Percentiles rank a stretch among this genome's conserved stretches.
Conservation (phyloP, 257 asterid species). For the Solanum rostratum region DNA sequence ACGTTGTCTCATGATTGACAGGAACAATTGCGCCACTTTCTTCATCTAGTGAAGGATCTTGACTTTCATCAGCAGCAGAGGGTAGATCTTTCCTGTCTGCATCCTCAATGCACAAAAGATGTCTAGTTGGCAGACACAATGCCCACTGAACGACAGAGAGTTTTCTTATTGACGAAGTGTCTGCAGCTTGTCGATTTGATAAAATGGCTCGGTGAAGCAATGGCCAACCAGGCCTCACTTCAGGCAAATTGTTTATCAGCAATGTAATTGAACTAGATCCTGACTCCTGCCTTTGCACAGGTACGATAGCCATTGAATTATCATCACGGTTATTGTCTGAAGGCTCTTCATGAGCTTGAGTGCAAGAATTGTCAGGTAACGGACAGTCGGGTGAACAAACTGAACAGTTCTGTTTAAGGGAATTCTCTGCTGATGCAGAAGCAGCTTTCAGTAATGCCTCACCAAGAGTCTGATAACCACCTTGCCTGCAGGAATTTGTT, state of each 20-base stretch:
- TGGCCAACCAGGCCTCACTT: slow-evolving; percentile 89
- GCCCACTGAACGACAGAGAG: slow-evolving; percentile 91
- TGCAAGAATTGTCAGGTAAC: slow-evolving; percentile 4
- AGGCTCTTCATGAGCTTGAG: slow-evolving; percentile 19
- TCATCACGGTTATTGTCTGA: slow-evolving; percentile 19
- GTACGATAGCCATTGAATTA: slow-evolving; percentile 58
- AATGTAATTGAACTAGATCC: slow-evolving; percentile 45
- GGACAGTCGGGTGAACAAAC: slow-evolving; percentile 39
- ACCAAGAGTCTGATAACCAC: slow-evolving; percentile 19
- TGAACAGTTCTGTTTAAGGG: slow-evolving; percentile 35
- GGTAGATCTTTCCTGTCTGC: slow-evolving; percentile 18
- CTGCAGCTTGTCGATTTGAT: slow-evolving; percentile 16
- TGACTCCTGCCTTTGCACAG: slow-evolving; percentile 43
- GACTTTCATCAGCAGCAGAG: slow-evolving; percentile 12
- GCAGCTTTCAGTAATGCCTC: slow-evolving; percentile 12
- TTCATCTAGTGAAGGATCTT: slow-evolving; percentile 28
- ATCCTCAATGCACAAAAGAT: slow-evolving; percentile 31
- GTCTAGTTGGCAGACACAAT: slow-evolving; percentile 58
- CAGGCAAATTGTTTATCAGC: slow-evolving; percentile 50
- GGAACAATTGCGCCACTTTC: slow-evolving; percentile 66
- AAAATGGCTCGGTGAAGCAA: slow-evolving; percentile 57
- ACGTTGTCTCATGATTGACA: slow-evolving; percentile 19
- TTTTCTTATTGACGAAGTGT: slow-evolving; percentile 23
- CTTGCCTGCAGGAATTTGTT: slow-evolving; percentile 30
- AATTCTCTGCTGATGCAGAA: slow-evolving; percentile 3